Base-by-base conservation (phyloP, 1,284 basidiomycete species). In the Laetiporus sulphureus region DNA sequence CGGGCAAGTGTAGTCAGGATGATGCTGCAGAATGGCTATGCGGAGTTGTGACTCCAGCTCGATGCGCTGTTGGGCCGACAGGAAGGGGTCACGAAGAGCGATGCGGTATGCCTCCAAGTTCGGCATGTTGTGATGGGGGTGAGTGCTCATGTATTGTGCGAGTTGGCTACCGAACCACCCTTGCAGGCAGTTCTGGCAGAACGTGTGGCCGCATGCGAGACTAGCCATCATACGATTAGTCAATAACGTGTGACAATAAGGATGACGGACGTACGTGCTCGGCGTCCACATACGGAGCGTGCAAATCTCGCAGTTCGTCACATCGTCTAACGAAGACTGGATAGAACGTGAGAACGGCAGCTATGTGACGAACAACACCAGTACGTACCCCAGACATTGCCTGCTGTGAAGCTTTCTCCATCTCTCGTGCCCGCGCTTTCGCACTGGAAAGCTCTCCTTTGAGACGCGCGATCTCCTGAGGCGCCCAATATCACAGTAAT, bases 161-260 rank as follows among this genome's bases (percentile, higher is more conserved):
- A 73, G 69, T 0, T 62, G 69, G 6, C 72, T 71, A 44, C 60
- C 62, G 52, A 87, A 83, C 83, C 83, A 86, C 52, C 79, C 73
- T 34, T 69, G 63, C 5, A 87, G 64, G 50, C 83, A 87, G 5
- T 55, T 56, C 46, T 72, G 62, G 54, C 83, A 86, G 56, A 80
- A 86, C 0, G 73, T 72, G 60, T 87, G 83, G 5, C 83, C 83
- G 42, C 83, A 87, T 4, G 72, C 60, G 22, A 85, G 67, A 18
- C 79, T 83, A 48, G 16, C 43, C 44, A 33, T 15, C 12, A 32
- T 6, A 34, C 37, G 33, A 37, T 32, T 38, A 34, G 38, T 33
- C 23, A 38, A 37, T 38, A 25, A 36, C 40, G 40, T 30, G 27
- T 35, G 23, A 20, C 16, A 42, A 34, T 19, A 11, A 11, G 18